Evolutionary conservation across 768 basidiomycete genomes (phyloP).

Genomic region (Amanita thiersii): DNA sequence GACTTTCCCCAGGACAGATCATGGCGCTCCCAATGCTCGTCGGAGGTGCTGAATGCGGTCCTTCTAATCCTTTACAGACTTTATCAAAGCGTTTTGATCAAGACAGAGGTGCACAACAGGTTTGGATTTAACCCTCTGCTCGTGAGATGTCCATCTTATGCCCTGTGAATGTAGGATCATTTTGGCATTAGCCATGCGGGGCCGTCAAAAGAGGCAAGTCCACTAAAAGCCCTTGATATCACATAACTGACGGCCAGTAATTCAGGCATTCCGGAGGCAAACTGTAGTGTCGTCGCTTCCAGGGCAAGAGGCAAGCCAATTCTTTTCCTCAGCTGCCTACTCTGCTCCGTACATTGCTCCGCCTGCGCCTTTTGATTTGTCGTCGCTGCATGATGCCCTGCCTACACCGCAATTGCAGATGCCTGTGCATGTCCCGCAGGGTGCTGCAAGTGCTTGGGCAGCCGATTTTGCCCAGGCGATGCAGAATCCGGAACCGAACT

Average conservation of each 20-base stretch:
- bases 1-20: too few species aligned
- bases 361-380: constrained; percentile 47
- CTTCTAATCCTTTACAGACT: constrained; percentile 73
- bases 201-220: constrained; percentile 51
- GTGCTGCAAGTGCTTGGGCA: constrained; percentile 44
- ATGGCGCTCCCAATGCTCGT: constrained; percentile 83
- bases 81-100: constrained; percentile 74
- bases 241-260: background rate
- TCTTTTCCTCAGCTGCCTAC: constrained; percentile 43
- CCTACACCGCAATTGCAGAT: constrained; percentile 21
- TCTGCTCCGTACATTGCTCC: constrained; percentile 25
- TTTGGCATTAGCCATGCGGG: constrained; percentile 49
- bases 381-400: constrained; percentile 42
- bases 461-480: constrained; percentile 43
- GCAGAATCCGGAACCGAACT: constrained; percentile 11
- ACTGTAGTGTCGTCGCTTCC: constrained; percentile 28
- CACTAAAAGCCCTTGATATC: background rate
- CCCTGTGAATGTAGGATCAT: constrained; percentile 46
- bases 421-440: constrained; percentile 18
- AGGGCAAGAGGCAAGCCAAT: constrained; percentile 61
- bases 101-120: constrained; percentile 76
- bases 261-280: constrained; percentile 58
- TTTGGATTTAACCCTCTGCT: constrained; percentile 20
- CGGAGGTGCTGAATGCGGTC: constrained; percentile 76
- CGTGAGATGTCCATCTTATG: constrained; percentile 7